These are phyloP conservation scores for Sophora flavescens DNA, from an alignment of 306 rosid genomes.

Conservation along the genomic window DNA sequence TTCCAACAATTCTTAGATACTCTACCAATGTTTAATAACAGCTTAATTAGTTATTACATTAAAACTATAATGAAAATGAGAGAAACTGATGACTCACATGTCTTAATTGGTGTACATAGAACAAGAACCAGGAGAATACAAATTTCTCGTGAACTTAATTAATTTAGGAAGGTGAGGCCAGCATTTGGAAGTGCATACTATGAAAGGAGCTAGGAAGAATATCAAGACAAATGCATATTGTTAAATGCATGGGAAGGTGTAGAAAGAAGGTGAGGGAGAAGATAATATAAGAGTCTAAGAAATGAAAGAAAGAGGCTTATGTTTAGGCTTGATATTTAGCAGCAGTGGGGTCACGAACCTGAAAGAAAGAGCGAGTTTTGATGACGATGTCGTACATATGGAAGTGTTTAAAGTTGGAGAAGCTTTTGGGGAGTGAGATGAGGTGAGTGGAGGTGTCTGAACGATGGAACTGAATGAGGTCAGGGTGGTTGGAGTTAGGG, in stretches of 20 bases:
- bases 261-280: background rate
- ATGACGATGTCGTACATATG: slow-evolving; percentile 87
- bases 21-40: no score
- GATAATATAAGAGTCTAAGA: no score
- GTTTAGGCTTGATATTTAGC: background rate
- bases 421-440: slow-evolving; percentile 68
- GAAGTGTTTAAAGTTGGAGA: slow-evolving; percentile 59
- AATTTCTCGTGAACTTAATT: no score
- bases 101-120: no score
- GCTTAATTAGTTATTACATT: no score
- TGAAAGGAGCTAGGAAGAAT: background rate
- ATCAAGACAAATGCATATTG: no score
- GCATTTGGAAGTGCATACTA: background rate
- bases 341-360: slow-evolving; percentile 67
- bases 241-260: slow-evolving; percentile 13
- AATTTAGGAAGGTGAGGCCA: background rate
- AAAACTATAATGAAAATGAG: no score
- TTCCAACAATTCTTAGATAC: no score
- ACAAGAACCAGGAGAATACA: no score
- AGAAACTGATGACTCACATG: no score
- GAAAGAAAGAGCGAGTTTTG: slow-evolving; percentile 72
- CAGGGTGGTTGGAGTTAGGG: slow-evolving; percentile 43
- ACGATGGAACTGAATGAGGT: slow-evolving; percentile 84
- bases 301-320: background rate
- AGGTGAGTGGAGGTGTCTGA: slow-evolving; percentile 69